A percentile compares a stretch with the other conserved stretches of the same genome.
Conservation (phyloP, 2,329 filamentous ascomycete species). For the Verticillium tricorpus region DNA sequence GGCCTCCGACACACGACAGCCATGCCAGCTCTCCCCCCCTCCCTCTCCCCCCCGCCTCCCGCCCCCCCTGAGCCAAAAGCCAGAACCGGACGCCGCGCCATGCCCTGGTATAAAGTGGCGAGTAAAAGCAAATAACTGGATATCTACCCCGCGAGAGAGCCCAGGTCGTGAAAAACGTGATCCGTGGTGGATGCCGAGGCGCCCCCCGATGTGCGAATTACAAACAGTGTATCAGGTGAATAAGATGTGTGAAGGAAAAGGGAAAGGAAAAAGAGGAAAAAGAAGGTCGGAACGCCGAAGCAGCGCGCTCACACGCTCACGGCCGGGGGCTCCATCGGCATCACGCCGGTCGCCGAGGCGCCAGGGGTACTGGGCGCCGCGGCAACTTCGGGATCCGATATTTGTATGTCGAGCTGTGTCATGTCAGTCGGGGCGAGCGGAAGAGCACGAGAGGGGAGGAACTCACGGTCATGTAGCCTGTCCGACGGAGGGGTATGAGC, state of each 20-base stretch:
- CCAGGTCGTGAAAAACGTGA: conserved; percentile 2
- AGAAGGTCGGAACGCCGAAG: neutral
- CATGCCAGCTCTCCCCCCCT: neutral
- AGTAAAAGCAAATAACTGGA: conserved; percentile 4
- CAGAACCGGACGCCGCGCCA: conserved; percentile 12
- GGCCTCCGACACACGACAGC: neutral
- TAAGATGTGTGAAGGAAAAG: conserved; percentile 6
- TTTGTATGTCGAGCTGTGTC: conserved; percentile 69
- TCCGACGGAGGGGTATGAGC: conserved; percentile 73
- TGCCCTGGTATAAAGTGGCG: conserved; percentile 13
- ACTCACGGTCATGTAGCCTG: conserved; percentile 76
- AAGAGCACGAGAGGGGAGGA: neutral
- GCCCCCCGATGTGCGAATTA: conserved; percentile 7
- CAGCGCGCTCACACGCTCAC: neutral
- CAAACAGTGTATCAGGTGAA: conserved; percentile 9
- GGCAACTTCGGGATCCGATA: conserved; percentile 70
- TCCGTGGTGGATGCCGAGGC: neutral
- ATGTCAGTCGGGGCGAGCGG: conserved; percentile 16
- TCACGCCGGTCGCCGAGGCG: conserved; percentile 6
- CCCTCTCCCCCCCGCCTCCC: neutral
- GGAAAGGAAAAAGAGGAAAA: neutral
- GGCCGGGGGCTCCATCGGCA: conserved; percentile 9
- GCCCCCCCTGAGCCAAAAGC: neutral
- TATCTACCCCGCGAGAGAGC: conserved; percentile 4
- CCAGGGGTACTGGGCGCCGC: conserved; percentile 39